Conservation (phyloP, 108 stramenopile genomes). For the Cylindrotheca closterium region DNA sequence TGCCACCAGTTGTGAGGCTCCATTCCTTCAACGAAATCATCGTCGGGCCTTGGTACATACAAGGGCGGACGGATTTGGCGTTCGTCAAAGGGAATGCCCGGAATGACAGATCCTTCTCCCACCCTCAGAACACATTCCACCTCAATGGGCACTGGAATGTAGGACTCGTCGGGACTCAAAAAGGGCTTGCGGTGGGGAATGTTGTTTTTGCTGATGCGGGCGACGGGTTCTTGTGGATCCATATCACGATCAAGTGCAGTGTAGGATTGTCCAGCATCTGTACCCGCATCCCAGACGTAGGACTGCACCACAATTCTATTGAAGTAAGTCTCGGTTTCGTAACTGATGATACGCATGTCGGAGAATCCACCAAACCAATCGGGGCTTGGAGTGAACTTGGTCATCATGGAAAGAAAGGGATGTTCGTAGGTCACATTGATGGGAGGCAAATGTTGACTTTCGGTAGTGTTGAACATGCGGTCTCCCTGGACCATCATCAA, state of each 20-base stretch:
- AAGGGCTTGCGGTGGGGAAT: constrained; percentile 33
- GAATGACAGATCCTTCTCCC: constrained; percentile 25
- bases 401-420: constrained; percentile 36
- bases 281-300: constrained; percentile 46
- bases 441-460: constrained; percentile 37
- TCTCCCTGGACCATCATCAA: constrained; percentile 29
- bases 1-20: background rate
- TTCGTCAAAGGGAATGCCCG: constrained; percentile 28
- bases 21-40: constrained; percentile 26
- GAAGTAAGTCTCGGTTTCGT: constrained; percentile 42
- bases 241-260: constrained; percentile 38
- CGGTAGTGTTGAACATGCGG: constrained; percentile 39
- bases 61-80: constrained; percentile 24
- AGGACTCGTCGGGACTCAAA: constrained; percentile 25
- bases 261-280: constrained; percentile 51
- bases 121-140: constrained; percentile 44
- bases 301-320: constrained; percentile 38
- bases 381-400: constrained; percentile 40
- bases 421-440: constrained; percentile 36
- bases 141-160: constrained; percentile 34
- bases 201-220: constrained; percentile 22
- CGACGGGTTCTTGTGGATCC: constrained; percentile 38
- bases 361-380: constrained; percentile 60
- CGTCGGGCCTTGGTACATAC: constrained; percentile 24
- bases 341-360: constrained; percentile 28